Base-by-base conservation (phyloP, 2,329 filamentous ascomycete species). In the Sporothrix pallida region DNA sequence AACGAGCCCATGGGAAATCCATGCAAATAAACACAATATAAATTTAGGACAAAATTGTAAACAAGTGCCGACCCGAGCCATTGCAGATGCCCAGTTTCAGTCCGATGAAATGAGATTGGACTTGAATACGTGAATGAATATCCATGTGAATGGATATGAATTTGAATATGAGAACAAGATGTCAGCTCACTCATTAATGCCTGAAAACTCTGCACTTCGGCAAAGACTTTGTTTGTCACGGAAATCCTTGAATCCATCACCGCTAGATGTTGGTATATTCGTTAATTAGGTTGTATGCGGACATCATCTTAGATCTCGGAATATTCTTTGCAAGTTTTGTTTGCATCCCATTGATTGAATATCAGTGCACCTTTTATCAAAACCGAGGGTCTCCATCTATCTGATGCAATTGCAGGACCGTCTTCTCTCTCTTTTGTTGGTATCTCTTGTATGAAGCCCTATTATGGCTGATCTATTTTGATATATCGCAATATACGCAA, bases 401-500 rank as follows among this genome's bases (percentile, higher is more conserved):
- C 69, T 71, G 69, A 62, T 50, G 69, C 69, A 71, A 50, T 37
- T 48, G 42, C 52, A 62, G 44, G 54, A 60, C n/a, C 20, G 26
- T 58, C 52, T 23, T 5, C 15, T 52, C 17, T 48, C 15, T 31
- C 37, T 48, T 31, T n/a, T 52, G 20, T 12, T 56, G 52, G 10
- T 23, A 17, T 56, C 20, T 48, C 46, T 48, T 48, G 10, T 50
- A 26, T 37, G 31, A 37, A 37, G 31, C 31, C 13, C 31, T 23
- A 15, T 56, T 26, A 17, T n/a, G 23, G 26, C 44, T 67, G 44
- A 12, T 50, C 63, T 67, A 26, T 67, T 31, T 17, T 9, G 12
- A 50, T 50, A 26, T 67, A 50, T 20, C n/a, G 42, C 62, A 67
- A 26, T 67, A 48, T 48, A 48, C 42, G n/a, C 44, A 20, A 68